phyloP scores from a whole-genome alignment of 495 filamentous ascomycete species.

The Extremus antarcticus region DNA sequence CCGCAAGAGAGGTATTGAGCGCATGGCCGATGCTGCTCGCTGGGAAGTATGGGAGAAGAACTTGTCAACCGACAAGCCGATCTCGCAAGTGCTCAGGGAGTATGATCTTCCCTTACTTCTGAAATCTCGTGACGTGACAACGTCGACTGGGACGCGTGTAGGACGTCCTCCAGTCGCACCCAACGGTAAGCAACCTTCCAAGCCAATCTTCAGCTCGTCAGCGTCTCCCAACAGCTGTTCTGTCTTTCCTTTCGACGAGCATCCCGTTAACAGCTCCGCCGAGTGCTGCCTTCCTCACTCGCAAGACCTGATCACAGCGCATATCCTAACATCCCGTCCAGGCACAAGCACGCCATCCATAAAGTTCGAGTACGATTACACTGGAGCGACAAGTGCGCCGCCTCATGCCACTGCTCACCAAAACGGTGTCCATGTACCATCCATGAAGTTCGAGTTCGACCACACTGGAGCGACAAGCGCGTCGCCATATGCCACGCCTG shows the following conservation, averaged over 20 bases:
- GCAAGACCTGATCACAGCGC: neutral
- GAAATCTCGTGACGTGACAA: neutral
- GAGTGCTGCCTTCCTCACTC: neutral
- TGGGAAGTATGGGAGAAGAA: constrained; percentile 60
- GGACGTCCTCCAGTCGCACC: neutral
- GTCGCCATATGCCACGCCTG: too few relatives aligned
- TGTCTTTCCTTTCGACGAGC: neutral
- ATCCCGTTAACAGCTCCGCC: neutral
- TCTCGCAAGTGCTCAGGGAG: constrained; percentile 13
- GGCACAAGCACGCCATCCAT: neutral
- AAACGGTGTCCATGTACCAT: too few relatives aligned
- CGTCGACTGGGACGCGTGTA: neutral
- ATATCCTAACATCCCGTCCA: neutral
- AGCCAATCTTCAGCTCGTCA: neutral
- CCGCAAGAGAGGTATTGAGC: constrained; percentile 44
- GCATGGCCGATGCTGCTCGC: constrained; percentile 44
- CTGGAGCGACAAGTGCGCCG: neutral
- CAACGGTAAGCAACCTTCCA: constrained; percentile 14
- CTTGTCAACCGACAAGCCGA: constrained; percentile 14
- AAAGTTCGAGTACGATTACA: too few relatives aligned
- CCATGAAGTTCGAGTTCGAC: too few relatives aligned
- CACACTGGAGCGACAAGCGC: too few relatives aligned
- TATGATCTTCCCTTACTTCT: constrained; percentile 15
- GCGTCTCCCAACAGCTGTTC: neutral
- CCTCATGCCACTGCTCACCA: neutral